Conservation (phyloP, 2,329 filamentous ascomycete genomes). For the Fusarium mexicanum region DNA sequence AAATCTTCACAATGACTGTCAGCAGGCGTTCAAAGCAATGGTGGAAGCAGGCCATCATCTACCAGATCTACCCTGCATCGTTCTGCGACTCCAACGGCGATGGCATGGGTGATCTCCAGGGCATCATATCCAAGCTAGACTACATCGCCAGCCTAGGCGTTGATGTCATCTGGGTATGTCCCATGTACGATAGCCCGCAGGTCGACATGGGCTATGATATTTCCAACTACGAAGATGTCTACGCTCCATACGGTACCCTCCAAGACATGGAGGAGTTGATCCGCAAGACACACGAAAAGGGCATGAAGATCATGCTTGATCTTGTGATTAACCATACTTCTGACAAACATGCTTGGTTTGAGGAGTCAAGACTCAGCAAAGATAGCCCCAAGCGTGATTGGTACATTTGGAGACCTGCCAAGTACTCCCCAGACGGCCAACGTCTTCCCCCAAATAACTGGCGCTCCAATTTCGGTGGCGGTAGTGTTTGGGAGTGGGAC, state of each 20-base stretch:
- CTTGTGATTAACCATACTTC: constrained; percentile 42
- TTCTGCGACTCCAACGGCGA: constrained; percentile 66
- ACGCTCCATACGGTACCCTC: constrained; percentile 39
- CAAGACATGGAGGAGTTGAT: constrained; percentile 40
- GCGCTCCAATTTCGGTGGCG: constrained; percentile 68
- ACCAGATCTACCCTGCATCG: constrained; percentile 66
- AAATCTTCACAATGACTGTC: constrained; percentile 30
- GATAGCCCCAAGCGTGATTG: constrained; percentile 58
- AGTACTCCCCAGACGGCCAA: constrained; percentile 62
- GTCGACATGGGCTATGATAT: constrained; percentile 42
- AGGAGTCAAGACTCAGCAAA: constrained; percentile 35
- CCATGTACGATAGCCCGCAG: constrained; percentile 42
- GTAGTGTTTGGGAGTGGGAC: constrained; percentile 76
- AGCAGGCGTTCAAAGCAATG: constrained; percentile 47
- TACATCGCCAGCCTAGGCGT: constrained; percentile 48
- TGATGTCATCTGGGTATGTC: constrained; percentile 41
- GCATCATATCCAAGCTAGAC: constrained; percentile 63
- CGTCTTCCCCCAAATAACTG: constrained; percentile 81
- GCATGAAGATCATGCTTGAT: constrained; percentile 40
- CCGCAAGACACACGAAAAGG: constrained; percentile 35
- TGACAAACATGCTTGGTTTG: constrained; percentile 41
- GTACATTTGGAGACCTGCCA: constrained; percentile 69
- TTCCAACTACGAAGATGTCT: constrained; percentile 40
- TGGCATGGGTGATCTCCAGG: constrained; percentile 62
- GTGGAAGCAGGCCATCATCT: constrained; percentile 66